A percentile compares a stretch with the other conserved stretches of the same genome.
These are phyloP conservation scores for Microstegium vimineum DNA, from an alignment of 176 grass and related monocot species.

Conservation along the genomic window DNA sequence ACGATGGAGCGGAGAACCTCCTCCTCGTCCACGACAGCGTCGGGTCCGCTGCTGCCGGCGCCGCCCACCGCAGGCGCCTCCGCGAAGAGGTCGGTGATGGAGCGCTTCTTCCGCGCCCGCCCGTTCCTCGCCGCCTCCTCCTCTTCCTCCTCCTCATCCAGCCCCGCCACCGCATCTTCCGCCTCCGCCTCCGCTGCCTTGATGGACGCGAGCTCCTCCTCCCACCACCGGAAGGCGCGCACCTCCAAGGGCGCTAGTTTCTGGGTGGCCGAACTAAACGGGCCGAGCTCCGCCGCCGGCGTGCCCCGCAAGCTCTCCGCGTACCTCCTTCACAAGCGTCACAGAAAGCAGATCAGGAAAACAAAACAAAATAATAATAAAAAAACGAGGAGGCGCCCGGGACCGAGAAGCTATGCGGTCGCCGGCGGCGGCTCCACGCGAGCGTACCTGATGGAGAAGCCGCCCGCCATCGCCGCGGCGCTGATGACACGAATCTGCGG, in stretches of 20 bases:
- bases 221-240: slow-evolving; percentile 53
- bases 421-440: neutral
- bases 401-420: neutral
- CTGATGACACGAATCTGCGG: neutral
- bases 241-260: slow-evolving; percentile 42
- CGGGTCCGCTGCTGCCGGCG: neutral
- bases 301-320: slow-evolving; percentile 18
- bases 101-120: slow-evolving; percentile 52
- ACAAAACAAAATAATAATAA: neutral
- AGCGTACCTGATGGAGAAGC: slow-evolving; percentile 52
- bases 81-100: slow-evolving; percentile 57
- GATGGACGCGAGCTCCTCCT: slow-evolving; percentile 30
- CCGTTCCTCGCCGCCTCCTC: slow-evolving; percentile 18
- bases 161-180: neutral
- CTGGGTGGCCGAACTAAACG: neutral
- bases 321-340: slow-evolving; percentile 25
- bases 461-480: slow-evolving; percentile 23
- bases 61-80: slow-evolving; percentile 25
- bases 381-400: no score
- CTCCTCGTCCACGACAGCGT: neutral
- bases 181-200: neutral
- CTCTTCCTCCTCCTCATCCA: neutral
- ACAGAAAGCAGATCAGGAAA: slow-evolving; percentile 7
- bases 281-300: neutral
- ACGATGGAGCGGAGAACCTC: slow-evolving; percentile 25